Percentiles rank a stretch among this genome's conserved stretches.
Conservation (phyloP, 305 asterid genomes). For the Fraxinus baroniana region DNA sequence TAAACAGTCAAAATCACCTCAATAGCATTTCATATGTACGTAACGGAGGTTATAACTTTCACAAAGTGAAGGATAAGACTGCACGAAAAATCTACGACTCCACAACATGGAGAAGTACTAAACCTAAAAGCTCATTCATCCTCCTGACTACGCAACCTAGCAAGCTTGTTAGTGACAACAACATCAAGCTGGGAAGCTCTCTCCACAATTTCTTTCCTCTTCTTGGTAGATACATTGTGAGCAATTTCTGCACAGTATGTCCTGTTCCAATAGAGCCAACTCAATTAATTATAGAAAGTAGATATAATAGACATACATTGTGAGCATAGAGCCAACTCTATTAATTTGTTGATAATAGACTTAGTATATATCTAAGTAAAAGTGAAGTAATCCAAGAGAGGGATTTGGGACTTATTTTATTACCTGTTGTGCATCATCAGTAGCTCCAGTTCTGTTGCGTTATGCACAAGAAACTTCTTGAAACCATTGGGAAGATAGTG, state of each 20-base stretch:
- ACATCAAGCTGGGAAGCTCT: slow-evolving; percentile 67
- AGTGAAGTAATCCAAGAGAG: neutral
- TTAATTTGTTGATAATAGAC: neutral
- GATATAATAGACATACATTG: no score
- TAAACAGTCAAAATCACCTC: neutral
- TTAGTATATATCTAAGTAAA: neutral
- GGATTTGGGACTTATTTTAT: neutral
- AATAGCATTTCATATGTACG: neutral
- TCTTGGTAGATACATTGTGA: slow-evolving; percentile 58
- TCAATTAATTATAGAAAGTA: no score
- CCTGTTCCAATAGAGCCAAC: slow-evolving; percentile 25
- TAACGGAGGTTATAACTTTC: neutral
- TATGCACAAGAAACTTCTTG: slow-evolving; percentile 69
- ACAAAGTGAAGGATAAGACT: neutral
- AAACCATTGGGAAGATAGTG: slow-evolving; percentile 70
- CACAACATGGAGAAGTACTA: neutral
- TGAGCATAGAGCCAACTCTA: no score
- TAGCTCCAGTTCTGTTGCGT: slow-evolving; percentile 54
- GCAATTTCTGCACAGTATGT: slow-evolving; percentile 70
- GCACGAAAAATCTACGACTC: neutral
- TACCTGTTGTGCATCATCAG: slow-evolving; percentile 75
- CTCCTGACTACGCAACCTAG: slow-evolving; percentile 67
- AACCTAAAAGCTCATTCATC: slow-evolving; percentile 45
- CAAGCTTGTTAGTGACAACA: slow-evolving; percentile 67
- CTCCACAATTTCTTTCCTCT: slow-evolving; percentile 67